These are phyloP conservation scores for Mycena galericulata DNA, from an alignment of 768 basidiomycete genomes.

Conservation along the genomic window DNA sequence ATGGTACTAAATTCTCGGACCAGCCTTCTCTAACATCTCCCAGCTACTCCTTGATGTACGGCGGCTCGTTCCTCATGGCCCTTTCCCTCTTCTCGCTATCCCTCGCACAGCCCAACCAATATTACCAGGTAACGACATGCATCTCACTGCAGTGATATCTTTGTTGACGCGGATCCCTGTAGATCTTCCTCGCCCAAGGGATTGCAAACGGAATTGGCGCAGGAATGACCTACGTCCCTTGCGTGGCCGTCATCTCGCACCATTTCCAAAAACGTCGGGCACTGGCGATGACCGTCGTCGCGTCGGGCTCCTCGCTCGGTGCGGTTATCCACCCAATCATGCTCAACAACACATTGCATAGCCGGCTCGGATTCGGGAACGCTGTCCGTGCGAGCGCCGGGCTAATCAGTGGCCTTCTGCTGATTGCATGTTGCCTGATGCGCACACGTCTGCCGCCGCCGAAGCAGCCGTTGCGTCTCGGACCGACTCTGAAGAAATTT, in stretches of 20 bases:
- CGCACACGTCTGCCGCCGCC: constrained; percentile 41
- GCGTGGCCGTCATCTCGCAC: constrained; percentile 57
- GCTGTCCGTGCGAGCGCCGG: constrained; percentile 56
- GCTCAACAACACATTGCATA: constrained; percentile 52
- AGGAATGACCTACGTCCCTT: constrained; percentile 64
- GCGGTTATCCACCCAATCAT: constrained; percentile 59
- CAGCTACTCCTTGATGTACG: constrained; percentile 59
- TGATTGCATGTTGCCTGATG: constrained; percentile 42
- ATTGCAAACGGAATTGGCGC: constrained; percentile 61
- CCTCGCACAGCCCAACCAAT: constrained; percentile 46
- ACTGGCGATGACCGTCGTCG: constrained; percentile 56
- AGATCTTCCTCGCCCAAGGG: constrained; percentile 63
- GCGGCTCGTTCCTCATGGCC: constrained; percentile 57
- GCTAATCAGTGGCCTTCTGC: constrained; percentile 45
- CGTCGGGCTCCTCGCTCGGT: constrained; percentile 55
- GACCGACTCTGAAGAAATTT: constrained; percentile 47
- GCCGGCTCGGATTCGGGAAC: constrained; percentile 53
- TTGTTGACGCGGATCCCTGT: neutral
- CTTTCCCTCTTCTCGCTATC: constrained; percentile 60
- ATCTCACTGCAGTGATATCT: neutral
- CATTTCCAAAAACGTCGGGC: constrained; percentile 56
- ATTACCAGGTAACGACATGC: constrained; percentile 48
- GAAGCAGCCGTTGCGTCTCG: constrained; percentile 45
- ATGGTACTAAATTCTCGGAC: constrained; percentile 27
- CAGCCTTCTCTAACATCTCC: neutral